Conservation (phyloP, 495 filamentous ascomycete genomes). For the Penicillium macrosclerotiorum region DNA sequence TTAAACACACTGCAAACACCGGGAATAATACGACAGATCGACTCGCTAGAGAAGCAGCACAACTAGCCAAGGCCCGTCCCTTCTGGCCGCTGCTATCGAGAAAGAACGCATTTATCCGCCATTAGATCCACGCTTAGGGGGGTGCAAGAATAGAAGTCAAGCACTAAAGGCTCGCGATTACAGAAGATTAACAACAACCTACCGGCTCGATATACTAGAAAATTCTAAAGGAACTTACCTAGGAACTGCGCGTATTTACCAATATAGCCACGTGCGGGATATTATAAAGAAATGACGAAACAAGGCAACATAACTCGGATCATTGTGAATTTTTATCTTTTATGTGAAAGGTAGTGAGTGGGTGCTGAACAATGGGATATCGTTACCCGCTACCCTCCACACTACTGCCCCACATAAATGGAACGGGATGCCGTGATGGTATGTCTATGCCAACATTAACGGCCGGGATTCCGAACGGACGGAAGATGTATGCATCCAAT, state of each 20-base stretch:
- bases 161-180: not conserved
- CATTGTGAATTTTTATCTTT: too few species aligned
- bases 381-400: too few species aligned
- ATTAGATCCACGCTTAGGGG: constrained; percentile 8
- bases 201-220: not conserved
- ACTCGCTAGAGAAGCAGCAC: not conserved
- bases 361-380: too few species aligned
- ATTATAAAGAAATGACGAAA: too few species aligned
- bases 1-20: not conserved
- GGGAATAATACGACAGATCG: not conserved
- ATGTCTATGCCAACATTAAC: too few species aligned
- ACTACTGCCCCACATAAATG: too few species aligned
- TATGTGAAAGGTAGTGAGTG: too few species aligned
- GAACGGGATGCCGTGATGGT: too few species aligned
- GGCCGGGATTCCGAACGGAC: too few species aligned
- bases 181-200: not conserved
- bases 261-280: not conserved
- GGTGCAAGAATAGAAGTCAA: constrained; percentile 12
- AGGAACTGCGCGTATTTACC: not conserved
- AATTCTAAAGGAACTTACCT: not conserved
- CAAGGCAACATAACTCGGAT: too few species aligned
- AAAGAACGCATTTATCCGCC: constrained; percentile 5
- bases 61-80: not conserved
- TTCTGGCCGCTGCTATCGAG: constrained; percentile 12
- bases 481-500: too few species aligned